Evolutionary conservation across 768 basidiomycete species (phyloP).

Genomic region (Sporobolomyces phaffii): DNA sequence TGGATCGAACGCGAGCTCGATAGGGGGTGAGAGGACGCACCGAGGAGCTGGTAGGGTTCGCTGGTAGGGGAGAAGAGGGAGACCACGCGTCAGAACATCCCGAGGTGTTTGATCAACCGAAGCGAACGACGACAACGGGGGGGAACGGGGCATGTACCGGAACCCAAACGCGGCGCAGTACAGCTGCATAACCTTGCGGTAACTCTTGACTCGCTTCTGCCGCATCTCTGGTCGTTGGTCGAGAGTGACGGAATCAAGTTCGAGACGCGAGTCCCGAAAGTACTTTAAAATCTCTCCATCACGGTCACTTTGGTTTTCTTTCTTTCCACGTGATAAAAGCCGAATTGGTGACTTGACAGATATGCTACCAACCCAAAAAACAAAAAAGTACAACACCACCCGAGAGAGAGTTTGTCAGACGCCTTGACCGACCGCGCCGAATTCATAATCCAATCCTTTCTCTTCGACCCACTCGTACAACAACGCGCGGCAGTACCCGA

Average conservation of each 20-base stretch:
- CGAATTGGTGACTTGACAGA: too few species aligned
- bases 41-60: conserved; percentile 86
- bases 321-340: too few species aligned
- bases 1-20: too few species aligned
- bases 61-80: not conserved
- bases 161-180: conserved; percentile 84
- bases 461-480: conserved; percentile 19
- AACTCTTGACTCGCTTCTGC: conserved; percentile 90
- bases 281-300: too few species aligned
- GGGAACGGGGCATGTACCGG: conserved; percentile 45
- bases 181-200: conserved; percentile 86
- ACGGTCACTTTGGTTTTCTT: not conserved
- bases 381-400: too few species aligned
- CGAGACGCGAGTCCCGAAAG: too few species aligned
- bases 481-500: conserved; percentile 7
- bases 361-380: too few species aligned
- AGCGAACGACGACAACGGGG: not conserved
- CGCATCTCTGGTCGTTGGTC: too few species aligned
- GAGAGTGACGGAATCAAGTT: too few species aligned
- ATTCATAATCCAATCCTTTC: conserved; percentile 3
- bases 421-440: too few species aligned
- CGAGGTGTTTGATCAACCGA: too few species aligned
- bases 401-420: too few species aligned
- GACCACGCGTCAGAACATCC: not conserved
- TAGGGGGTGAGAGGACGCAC: conserved; percentile 50